Evolutionary conservation across 352 stramenopile genomes (phyloP), one percentile per base, ranked within the genome.

Genomic region (Peronospora belbahrii): DNA sequence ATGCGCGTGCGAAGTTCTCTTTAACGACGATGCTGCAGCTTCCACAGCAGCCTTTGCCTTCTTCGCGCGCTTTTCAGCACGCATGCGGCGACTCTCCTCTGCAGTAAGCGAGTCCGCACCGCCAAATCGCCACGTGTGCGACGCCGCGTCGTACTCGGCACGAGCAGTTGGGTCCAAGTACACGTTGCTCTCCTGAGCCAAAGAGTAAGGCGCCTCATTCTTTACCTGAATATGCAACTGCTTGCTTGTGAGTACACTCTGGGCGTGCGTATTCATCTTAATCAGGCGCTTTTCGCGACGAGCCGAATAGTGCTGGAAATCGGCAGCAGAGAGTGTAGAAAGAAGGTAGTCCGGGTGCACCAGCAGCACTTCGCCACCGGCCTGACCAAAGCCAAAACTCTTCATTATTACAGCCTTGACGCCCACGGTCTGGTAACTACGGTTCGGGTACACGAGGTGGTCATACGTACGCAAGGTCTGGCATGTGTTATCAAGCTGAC

Each of bases 371-470:
- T 93, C 81, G 14, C 72, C 72, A 30, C 81, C 68, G 2, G 70
- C 78, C 59, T 93, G 81, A 6, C 81, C 81, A 34, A 93, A 93
- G 24, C 81, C 81, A 37, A 93, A 93, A 51, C 76, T 88, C 69
- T 89, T 93, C 52, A 93, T 60, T 22, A 90, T 15, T 0, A 75
- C 78, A 9, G 76, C 78, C 72, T 93, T 90, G 56, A 91, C 58
- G 11, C 77, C 75, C n/a, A 62, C 48, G 4, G 77, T 88, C 63
- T 91, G 76, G 41, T 91, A 70, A 45, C 59, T 84, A 20, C 77
- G 72, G 56, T 90, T 94, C 42, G 80, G 75, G 49, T 88, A 94
- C 45, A 85, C 52, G n/a, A 94, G 60, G 44, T 83, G 70, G 52
- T 85, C 61, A 59, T 83, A 88, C 52, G 82, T 70, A 49, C 77